These are phyloP conservation scores for Spirogloea muscicola DNA, from an alignment of 139 green algal genomes.

Conservation along the genomic window DNA sequence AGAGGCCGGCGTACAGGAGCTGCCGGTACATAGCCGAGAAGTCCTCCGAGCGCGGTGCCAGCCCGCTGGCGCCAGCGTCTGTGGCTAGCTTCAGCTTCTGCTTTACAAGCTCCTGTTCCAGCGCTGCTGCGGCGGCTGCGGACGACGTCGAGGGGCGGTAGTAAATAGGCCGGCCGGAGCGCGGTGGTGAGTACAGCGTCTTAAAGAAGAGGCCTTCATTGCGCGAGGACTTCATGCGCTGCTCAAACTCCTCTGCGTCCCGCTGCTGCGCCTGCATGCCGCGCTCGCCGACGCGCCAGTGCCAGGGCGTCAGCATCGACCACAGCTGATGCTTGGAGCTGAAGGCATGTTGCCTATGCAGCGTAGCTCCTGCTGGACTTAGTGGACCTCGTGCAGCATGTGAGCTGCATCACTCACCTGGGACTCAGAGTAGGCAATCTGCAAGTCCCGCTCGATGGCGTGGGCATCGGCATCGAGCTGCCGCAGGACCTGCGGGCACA, in stretches of 20 bases:
- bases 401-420: background rate
- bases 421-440: background rate
- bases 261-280: background rate
- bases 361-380: no score
- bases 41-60: background rate
- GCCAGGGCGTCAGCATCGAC: no score
- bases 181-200: background rate
- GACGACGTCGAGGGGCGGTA: background rate
- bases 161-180: background rate
- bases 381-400: no score
- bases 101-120: background rate
- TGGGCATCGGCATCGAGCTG: background rate
- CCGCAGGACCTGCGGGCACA: background rate
- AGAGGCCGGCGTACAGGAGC: background rate
- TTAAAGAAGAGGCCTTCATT: constrained; percentile 14
- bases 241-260: constrained; percentile 6
- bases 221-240: background rate
- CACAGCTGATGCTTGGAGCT: no score
- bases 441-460: constrained; percentile 5
- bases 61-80: background rate
- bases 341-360: no score
- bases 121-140: background rate
- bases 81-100: background rate
- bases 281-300: no score
- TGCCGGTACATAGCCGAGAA: background rate